Evolutionary conservation across 23 red algal species (phyloP), one percentile per base, ranked within the genome.

Genomic region (Agarophyton chilense): DNA sequence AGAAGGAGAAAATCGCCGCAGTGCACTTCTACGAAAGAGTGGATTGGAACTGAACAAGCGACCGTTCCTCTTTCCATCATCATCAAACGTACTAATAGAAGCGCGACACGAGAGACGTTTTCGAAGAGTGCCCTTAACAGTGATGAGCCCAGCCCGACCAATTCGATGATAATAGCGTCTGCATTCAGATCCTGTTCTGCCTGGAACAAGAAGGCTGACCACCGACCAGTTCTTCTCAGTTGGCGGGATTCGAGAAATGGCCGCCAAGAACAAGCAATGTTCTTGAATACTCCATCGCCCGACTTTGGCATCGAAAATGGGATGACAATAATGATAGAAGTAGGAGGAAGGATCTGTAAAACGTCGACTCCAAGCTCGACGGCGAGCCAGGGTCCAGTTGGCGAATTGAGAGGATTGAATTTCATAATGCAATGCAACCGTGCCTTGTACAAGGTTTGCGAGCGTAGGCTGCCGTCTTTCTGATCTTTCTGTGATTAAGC

Each of bases 91-190:
- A 22, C 38, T 70, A 33, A 70, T 41, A 2, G 64, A 70, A 70
- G 64, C 64, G 40, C 34, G 34, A 70, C 64, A 70, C 10, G 40
- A 41, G 16, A 70, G 64, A 33, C 64, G 64, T 42, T 70, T 70
- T 26, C 64, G 36, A 9, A 42, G 1, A 42, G 64, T 70, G 13
- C 64, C 64, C 34, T 6, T 70, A 33, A 70, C 64, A 2, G 64
- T 58, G 36, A 82, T 82, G 4, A 82, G 44, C 2, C 78, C 78
- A 19, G 78, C 50, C 12, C 78, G 51, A 52, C 78, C 78, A 12
- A 82, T 58, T 44, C 78, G 55, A 82, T 82, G 28, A 28, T 82
- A 82, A 63, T 82, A 82, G 24, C 78, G 32, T 19, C 73, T 35
- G 33, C 51, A 58, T 29, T 82, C 78, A 19, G 39, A 36, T 4